Base-by-base conservation (phyloP, 768 basidiomycete species). In the Termitomyces sp. region DNA sequence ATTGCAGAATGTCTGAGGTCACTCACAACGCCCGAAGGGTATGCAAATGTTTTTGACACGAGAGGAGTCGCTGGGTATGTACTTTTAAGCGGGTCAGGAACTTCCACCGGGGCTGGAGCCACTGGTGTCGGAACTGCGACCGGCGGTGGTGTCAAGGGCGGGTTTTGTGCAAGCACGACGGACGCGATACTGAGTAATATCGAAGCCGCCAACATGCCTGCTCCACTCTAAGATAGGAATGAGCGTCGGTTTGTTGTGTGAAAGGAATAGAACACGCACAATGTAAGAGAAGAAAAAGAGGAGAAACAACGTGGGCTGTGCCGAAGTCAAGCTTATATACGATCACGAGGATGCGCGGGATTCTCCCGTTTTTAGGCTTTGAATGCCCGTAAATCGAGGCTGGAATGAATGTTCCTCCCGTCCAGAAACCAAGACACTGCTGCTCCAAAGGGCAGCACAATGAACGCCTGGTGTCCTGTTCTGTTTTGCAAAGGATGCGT, bases 21-120 rank as follows among this genome's bases (percentile, higher is more conserved):
- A 69, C 76, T 56, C 13, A 79, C 78, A 31, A 79, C 72, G 24
- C 68, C 76, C 27, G 59, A 61, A 0, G 78, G 78, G 53, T 79
- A 79, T 0, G 69, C 64, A 63, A 68, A 79, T 20, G 68, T 69
- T 50, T 80, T 79, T 27, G 66, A 69, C 24, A 72, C 76, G 26
- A 80, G 72, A 0, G 79, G 76, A 0, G 67, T 71, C 0, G 76
- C 71, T 46, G 70, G 78, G 51, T 66, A 73, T 18, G 77, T 72
- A n/a, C 67, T 69, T 51, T 56, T 55, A 9, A 54, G 52, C 12
- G 59, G 13, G 20, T 57, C 56, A 16, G 57, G 57, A 27, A 53
- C 42, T 2, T 58, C 57, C 16, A 46, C 12, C 16, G 46, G 57
- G 5, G 57, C 20, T 18, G 29, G 39, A 4, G 29, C 46, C 16